Conservation (phyloP, 441 rosid species). For the Rhodomyrtus psidioides region DNA sequence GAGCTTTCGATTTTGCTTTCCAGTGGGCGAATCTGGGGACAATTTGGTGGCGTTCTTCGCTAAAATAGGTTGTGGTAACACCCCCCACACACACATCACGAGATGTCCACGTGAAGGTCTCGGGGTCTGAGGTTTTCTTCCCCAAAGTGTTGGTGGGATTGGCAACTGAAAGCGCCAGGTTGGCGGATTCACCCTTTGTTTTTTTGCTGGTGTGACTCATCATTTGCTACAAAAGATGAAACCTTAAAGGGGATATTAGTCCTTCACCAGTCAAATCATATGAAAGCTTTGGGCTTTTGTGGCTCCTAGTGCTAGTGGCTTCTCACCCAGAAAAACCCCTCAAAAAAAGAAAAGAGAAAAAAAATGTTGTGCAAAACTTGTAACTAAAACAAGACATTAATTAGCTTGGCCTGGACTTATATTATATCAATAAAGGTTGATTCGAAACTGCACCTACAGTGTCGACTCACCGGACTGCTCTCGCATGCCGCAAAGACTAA, state of each 20-base stretch:
- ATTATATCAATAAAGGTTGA: neutral
- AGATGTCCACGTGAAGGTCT: conserved; percentile 46
- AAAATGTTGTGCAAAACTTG: neutral
- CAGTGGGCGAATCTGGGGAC: conserved; percentile 10
- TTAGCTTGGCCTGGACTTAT: neutral
- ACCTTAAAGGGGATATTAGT: neutral
- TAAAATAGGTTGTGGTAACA: conserved; percentile 5
- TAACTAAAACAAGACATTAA: neutral
- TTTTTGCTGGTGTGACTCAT: neutral
- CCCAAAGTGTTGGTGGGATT: neutral
- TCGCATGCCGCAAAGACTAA: neutral
- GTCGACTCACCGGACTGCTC: neutral
- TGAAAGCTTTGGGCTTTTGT: neutral
- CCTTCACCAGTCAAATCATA: neutral
- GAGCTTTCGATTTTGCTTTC: neutral
- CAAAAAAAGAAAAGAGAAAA: neutral
- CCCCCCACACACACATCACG: no score
- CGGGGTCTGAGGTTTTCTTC: neutral
- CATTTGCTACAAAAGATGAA: neutral
- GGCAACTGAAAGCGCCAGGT: neutral
- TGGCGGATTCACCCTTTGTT: neutral
- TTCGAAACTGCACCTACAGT: neutral
- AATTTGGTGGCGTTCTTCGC: neutral
- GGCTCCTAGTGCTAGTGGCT: neutral
- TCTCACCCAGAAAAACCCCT: neutral